Conservation (phyloP, 805 yeast species). For the Saturnispora sanitii region DNA sequence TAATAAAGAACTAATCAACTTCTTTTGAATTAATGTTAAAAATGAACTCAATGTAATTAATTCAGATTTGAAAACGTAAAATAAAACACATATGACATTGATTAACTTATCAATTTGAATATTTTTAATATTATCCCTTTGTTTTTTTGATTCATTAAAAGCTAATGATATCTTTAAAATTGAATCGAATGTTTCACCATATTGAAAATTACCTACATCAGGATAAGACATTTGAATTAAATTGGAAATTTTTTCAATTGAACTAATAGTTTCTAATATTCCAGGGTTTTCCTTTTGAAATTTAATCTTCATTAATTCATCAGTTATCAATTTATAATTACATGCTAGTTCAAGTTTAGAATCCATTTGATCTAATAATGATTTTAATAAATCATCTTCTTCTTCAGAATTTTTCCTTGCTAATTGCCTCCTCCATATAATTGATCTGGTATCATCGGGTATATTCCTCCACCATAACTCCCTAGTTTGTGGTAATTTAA, state of each 20-base stretch:
- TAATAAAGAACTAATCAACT: conserved; percentile 19
- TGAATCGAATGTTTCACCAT: conserved; percentile 24
- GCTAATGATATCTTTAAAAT: conserved; percentile 19
- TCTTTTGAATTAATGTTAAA: conserved; percentile 20
- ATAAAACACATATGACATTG: conserved; percentile 22
- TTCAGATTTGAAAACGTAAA: conserved; percentile 19
- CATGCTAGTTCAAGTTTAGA: conserved; percentile 23
- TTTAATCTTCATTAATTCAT: conserved; percentile 13
- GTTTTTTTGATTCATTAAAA: conserved; percentile 14
- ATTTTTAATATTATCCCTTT: conserved; percentile 8
- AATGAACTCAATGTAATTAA: conserved; percentile 19
- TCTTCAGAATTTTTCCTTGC: conserved; percentile 23
- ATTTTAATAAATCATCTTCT: conserved; percentile 11
- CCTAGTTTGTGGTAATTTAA: conserved; percentile 32
- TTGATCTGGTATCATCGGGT: conserved; percentile 33
- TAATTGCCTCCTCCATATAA: conserved; percentile 42
- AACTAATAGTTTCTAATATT: conserved; percentile 11
- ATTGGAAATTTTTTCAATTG: conserved; percentile 19
- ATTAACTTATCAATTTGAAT: conserved; percentile 14
- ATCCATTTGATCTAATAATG: conserved; percentile 15
- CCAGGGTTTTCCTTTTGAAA: conserved; percentile 12
- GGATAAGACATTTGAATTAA: conserved; percentile 22
- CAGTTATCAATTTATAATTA: conserved; percentile 18
- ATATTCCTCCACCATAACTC: conserved; percentile 57
- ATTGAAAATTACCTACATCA: conserved; percentile 22